Percentiles rank a stretch among this genome's conserved stretches.
Evolutionary conservation across 768 basidiomycete genomes (phyloP).

Genomic region (Suillus subalutaceus): DNA sequence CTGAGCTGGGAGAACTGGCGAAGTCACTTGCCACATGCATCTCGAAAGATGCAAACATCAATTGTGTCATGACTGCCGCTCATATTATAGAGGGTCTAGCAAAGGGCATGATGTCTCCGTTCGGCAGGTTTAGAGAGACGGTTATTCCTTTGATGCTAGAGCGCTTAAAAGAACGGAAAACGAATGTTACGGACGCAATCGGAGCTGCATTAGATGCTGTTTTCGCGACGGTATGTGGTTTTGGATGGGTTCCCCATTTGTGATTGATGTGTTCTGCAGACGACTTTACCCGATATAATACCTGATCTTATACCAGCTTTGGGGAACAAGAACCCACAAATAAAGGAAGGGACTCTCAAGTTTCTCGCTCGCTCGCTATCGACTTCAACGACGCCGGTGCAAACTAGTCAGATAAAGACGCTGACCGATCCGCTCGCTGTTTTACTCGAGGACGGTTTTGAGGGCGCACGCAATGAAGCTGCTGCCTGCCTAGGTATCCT

Average conservation of each 20-base stretch:
- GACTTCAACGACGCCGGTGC: conserved; percentile 69
- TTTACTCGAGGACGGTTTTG: conserved; percentile 86
- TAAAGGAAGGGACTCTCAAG: conserved; percentile 90
- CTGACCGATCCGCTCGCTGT: conserved; percentile 74
- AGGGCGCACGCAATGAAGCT: conserved; percentile 89
- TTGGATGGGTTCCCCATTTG: conserved; percentile 11
- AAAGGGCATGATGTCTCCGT: conserved; percentile 74
- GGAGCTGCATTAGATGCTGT: conserved; percentile 88
- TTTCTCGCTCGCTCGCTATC: conserved; percentile 82
- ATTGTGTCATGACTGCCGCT: conserved; percentile 90
- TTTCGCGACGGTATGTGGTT: conserved; percentile 69
- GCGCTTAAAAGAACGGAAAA: conserved; percentile 92
- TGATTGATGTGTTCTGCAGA: conserved; percentile 46
- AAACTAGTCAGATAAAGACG: conserved; percentile 76
- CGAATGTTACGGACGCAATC: conserved; percentile 86
- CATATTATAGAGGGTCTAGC: conserved; percentile 85
- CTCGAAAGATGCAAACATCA: conserved; percentile 90
- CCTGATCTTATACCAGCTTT: conserved; percentile 80
- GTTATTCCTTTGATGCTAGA: conserved; percentile 82
- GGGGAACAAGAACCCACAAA: conserved; percentile 93
- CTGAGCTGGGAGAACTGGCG: conserved; percentile 76
- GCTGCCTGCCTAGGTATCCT: conserved; percentile 85
- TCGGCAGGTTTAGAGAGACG: conserved; percentile 71
- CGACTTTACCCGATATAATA: conserved; percentile 75
- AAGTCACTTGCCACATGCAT: conserved; percentile 80